phyloP scores from a whole-genome alignment of 805 yeast species.

The Starmerella etchellsii region DNA sequence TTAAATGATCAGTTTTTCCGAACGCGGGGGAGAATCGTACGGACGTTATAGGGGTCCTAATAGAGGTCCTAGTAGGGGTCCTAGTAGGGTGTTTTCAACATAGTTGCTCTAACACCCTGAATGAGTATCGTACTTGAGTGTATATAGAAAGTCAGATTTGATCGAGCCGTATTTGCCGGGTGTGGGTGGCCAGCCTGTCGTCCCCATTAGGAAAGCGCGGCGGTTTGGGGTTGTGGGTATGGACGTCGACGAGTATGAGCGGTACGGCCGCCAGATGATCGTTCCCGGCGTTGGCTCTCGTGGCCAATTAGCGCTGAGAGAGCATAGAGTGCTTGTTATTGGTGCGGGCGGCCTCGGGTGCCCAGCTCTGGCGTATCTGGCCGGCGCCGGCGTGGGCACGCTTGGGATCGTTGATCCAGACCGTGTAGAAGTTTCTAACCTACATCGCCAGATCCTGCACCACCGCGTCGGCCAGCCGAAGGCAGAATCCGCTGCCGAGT shows the following conservation, averaged over 20 bases:
- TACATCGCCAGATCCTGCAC: conserved; percentile 84
- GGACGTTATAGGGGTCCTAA: no score
- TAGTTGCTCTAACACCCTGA: no score
- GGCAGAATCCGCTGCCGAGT: conserved; percentile 61
- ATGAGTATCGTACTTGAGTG: no score
- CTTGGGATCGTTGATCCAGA: conserved; percentile 86
- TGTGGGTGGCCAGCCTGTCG: no score
- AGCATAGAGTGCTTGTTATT: conserved; percentile 53
- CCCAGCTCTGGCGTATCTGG: conserved; percentile 73
- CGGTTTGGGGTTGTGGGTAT: no score
- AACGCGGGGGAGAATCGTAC: no score
- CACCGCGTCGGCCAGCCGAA: conserved; percentile 59
- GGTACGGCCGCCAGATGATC: conserved; percentile 93
- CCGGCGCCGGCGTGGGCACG: conserved; percentile 72
- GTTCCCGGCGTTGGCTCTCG: conserved; percentile 60
- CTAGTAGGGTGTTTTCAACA: no score
- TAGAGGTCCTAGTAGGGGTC: no score
- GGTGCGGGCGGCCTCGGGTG: conserved; percentile 98
- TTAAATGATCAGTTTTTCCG: no score
- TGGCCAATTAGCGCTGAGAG: conserved; percentile 47
- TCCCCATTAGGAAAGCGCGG: no score
- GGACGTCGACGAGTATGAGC: conserved; percentile 49
- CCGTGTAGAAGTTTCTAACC: conserved; percentile 65
- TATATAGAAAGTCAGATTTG: no score
- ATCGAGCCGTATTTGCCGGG: no score